Evolutionary conservation across 768 basidiomycete species (phyloP), one percentile per base, ranked within the genome.

Genomic region (Suillus variegatus): DNA sequence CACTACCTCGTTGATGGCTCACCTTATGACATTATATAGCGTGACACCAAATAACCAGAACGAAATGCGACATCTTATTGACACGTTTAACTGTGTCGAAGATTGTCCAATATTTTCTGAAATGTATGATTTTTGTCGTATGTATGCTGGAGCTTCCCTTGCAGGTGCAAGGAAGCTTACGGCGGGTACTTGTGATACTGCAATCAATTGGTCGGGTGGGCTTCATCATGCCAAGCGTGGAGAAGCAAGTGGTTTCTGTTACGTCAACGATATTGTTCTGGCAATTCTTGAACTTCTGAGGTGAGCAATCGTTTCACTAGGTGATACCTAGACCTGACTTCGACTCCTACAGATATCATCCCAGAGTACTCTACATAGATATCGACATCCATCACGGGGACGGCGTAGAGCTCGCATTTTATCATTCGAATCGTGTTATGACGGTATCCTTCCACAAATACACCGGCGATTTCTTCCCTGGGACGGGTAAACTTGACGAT

Each of bases 361-460:
- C 97, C 8, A 89, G 97, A 20, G 97, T 99, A 4, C 82, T 99
- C 9, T 99, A 99, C 75, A 95, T 99, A 70, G 97, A 99, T 79
- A 99, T 99, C 68, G 97, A 99, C 74, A 98, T 99, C 64, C 97
- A 99, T 76, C 97, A 99, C 70, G 97, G 97, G 9, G 97, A 99
- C 72, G 97, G 97, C 28, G 97, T 99, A 3, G 95, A 99, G 74
- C 91, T 97, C 66, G 97, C 97, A 0, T 99, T 99, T 77, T 99
- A 97, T 78, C 91, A 97, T 70, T 92, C 94, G 46, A 95, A 99
- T 72, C 90, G 97, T n/a, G 97, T 99, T 68, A 91, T 98, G 87
- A 99, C 97, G 0, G 94, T 98, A 16, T 98, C 97, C 1, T 99
- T 99, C 79, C 97, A 99, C 82, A 99, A 99, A 79, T 99, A 97